Base-by-base conservation (phyloP, 148 eudicot genomes). In the Nyssa sinensis region DNA sequence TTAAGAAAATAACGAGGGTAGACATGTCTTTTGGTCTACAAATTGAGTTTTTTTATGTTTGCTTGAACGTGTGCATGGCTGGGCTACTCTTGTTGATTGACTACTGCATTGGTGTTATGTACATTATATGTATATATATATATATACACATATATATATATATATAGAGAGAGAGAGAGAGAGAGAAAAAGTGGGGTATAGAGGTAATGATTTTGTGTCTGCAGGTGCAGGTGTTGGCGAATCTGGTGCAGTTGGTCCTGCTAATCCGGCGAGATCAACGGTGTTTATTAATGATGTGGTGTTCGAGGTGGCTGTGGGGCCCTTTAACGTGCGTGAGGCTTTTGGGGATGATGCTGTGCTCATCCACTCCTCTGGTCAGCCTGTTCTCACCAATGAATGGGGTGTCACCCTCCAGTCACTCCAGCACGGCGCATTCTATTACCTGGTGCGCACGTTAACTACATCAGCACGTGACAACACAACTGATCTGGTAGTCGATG, bases 251-350 rank as follows among this genome's bases (percentile, higher is more conserved):
- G 69, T 78, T 51, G 75, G 77, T 7, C 81, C 77, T 1, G 79
- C 74, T 0, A 95, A 77, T 7, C 79, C 77, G 3, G 79, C 77
- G 0, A 95, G 80, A 79, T 82, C 89, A 1, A 90, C 86, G 62
- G 97, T 92, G 77, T 88, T 92, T 66, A 88, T 95, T 62, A 91
- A 95, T 44, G 96, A 93, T 10, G 83, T 89, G 86, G 83, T 88
- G 1, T 78, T 89, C 14, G 94, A 95, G 79, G 91, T 95, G 3
- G 87, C 81, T 5, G 66, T 71, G 5, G 96, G 87, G 2, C 85
- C 84, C 12, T 85, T 92, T 39, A 92, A 88, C 66, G 89, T 95
- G 47, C 83, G 84, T 14, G 96, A 90, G 66, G 86, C 87, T 13
- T 95, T 95, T 62, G 98, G 98, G 1, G 94, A 88, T 19, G 90